These are phyloP conservation scores for Raphidocelis subcapitata DNA, from an alignment of 139 green algal genomes.

Conservation along the genomic window DNA sequence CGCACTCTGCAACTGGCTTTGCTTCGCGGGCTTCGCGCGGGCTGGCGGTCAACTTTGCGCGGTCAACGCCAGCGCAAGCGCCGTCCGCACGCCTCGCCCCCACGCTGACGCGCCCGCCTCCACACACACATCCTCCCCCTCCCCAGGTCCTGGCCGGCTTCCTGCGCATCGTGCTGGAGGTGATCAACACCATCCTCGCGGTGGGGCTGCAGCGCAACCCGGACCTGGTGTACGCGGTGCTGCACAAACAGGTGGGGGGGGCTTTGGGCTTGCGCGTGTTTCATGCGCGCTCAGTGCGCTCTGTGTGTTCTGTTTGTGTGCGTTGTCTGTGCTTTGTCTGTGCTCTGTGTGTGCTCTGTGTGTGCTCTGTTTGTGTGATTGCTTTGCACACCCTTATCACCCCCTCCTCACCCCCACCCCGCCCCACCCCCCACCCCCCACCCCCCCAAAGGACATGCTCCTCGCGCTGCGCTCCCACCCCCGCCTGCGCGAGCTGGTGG, in stretches of 20 bases:
- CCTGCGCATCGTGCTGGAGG: slow-evolving; percentile 83
- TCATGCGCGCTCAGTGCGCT: too few relatives aligned
- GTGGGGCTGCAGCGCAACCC: slow-evolving; percentile 33
- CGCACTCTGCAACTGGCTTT: too few relatives aligned
- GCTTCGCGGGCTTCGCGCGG: too few relatives aligned
- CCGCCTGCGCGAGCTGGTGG: slow-evolving; percentile 64
- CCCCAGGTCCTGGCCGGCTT: slow-evolving; percentile 82
- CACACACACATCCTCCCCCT: neutral
- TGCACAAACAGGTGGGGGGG: slow-evolving; percentile 68
- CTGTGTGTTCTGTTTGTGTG: too few relatives aligned
- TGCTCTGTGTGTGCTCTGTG: neutral
- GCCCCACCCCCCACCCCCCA: too few relatives aligned
- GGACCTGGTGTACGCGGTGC: slow-evolving; percentile 86
- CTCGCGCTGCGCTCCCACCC: slow-evolving; percentile 47
- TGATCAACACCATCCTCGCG: slow-evolving; percentile 79
- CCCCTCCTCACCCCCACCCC: too few relatives aligned
- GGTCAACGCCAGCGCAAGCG: neutral
- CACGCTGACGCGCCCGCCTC: too few relatives aligned
- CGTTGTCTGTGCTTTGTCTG: neutral
- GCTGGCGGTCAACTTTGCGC: neutral
- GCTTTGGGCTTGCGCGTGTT: too few relatives aligned
- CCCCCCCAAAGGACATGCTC: too few relatives aligned
- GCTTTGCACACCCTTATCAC: too few relatives aligned
- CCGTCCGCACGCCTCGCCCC: neutral
- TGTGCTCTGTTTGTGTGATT: slow-evolving; percentile 13